Conservation (phyloP, 441 rosid species). For the Hura crepitans region DNA sequence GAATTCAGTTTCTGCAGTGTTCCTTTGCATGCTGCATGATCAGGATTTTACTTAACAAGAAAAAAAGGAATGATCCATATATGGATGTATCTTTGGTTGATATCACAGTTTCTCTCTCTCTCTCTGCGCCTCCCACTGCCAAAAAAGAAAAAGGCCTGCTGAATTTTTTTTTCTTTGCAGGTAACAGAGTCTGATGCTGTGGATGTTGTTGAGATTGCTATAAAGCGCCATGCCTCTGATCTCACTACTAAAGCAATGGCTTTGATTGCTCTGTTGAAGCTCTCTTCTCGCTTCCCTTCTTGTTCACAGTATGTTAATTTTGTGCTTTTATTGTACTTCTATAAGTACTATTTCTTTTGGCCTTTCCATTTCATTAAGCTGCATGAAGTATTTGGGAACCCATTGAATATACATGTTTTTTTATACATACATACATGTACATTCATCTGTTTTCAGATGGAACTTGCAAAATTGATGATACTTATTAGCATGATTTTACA, state of each 20-base stretch:
- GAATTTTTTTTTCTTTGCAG: conserved; percentile 46
- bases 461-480: neutral
- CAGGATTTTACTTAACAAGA: neutral
- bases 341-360: neutral
- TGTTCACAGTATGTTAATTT: conserved; percentile 64
- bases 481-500: neutral
- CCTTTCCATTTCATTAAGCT: conserved; percentile 3
- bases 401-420: too few species aligned
- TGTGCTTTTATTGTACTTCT: conserved; percentile 19
- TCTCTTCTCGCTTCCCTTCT: conserved; percentile 92
- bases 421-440: too few species aligned
- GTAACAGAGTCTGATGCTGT: conserved; percentile 88
- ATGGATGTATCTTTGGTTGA: neutral
- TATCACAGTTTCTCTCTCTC: conserved; percentile 5
- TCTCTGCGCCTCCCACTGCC: too few species aligned
- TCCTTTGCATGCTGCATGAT: neutral
- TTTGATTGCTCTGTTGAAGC: conserved; percentile 76
- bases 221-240: conserved; percentile 68
- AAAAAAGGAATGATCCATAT: too few species aligned
- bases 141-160: conserved; percentile 22
- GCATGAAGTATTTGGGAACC: neutral
- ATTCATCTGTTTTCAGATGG: neutral
- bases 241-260: conserved; percentile 87
- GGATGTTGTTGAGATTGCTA: conserved; percentile 67
- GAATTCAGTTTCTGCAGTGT: neutral